Percentiles rank a stretch among this genome's conserved stretches.
phyloP scores from a whole-genome alignment of 2,329 filamentous ascomycete species.

The Chaetomiaceae sp. region DNA sequence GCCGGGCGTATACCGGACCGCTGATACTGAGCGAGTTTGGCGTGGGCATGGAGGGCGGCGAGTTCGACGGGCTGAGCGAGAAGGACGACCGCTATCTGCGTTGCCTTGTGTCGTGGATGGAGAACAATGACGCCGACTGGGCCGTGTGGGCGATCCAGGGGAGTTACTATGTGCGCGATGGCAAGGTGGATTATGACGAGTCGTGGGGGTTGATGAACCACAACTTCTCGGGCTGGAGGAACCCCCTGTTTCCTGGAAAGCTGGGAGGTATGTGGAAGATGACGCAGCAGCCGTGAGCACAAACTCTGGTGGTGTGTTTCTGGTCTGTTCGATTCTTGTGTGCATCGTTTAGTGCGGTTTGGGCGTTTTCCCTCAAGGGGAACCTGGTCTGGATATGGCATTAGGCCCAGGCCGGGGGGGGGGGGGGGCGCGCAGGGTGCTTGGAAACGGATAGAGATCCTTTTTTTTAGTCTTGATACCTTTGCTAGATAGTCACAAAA shows the following conservation, averaged over 20 bases:
- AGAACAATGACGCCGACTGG: slow-evolving; percentile 56
- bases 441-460: no score
- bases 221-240: slow-evolving; percentile 39
- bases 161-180: slow-evolving; percentile 54
- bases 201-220: slow-evolving; percentile 42
- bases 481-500: no score
- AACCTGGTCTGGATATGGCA: neutral
- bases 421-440: no score
- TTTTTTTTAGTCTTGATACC: no score
- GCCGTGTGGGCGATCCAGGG: slow-evolving; percentile 56
- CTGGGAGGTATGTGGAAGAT: slow-evolving; percentile 38
- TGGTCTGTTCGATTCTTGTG: neutral
- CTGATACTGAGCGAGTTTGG: slow-evolving; percentile 59
- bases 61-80: slow-evolving; percentile 38
- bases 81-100: slow-evolving; percentile 46
- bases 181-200: slow-evolving; percentile 48
- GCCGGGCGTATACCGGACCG: slow-evolving; percentile 46
- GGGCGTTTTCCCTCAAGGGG: neutral
- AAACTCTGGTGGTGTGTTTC: neutral
- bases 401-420: no score
- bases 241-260: slow-evolving; percentile 33
- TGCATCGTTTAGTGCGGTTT: neutral
- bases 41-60: slow-evolving; percentile 44
- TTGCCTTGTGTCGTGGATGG: slow-evolving; percentile 51
- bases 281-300: slow-evolving; percentile 34